Percentiles rank a stretch among this genome's conserved stretches.
Evolutionary conservation across 1,139 yeast species (phyloP).

Genomic region (Blastobotrys indianensis): DNA sequence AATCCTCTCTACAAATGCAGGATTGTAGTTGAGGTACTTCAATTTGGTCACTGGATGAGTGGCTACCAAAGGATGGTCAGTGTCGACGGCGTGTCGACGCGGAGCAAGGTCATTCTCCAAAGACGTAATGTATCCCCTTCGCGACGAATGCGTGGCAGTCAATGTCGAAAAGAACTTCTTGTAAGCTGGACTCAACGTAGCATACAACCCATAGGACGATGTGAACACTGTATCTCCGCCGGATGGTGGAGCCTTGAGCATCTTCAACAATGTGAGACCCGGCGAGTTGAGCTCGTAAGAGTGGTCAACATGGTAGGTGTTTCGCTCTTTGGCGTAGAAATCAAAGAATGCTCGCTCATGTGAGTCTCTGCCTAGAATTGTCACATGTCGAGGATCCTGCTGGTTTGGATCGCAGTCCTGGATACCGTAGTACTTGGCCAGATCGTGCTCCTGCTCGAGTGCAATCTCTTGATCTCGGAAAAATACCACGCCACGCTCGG

Average conservation of each 20-base stretch:
- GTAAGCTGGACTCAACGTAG: constrained; percentile 51
- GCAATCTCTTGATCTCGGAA: constrained; percentile 64
- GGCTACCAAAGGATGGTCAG: constrained; percentile 51
- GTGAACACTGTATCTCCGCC: constrained; percentile 62
- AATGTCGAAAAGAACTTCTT: constrained; percentile 45
- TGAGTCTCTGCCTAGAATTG: constrained; percentile 11
- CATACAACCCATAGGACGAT: constrained; percentile 51
- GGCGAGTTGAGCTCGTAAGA: constrained; percentile 62
- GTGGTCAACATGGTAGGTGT: constrained; percentile 52
- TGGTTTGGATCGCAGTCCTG: too few species aligned
- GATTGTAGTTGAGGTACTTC: constrained; percentile 49
- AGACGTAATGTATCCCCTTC: constrained; percentile 45
- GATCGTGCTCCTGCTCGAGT: constrained; percentile 45
- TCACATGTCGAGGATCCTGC: constrained; percentile 42
- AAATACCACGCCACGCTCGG: constrained; percentile 60
- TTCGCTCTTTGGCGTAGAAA: constrained; percentile 33
- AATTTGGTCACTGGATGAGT: constrained; percentile 52
- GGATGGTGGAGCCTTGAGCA: constrained; percentile 45
- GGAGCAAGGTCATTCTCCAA: constrained; percentile 43
- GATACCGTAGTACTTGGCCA: constrained; percentile 47
- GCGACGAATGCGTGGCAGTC: constrained; percentile 48
- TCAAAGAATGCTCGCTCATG: constrained; percentile 12
- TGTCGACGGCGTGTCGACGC: constrained; percentile 46
- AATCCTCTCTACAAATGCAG: constrained; percentile 49
- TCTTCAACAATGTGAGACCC: constrained; percentile 51